A percentile compares a stretch with the other conserved stretches of the same genome.
Conservation (phyloP, 2,329 filamentous ascomycete species). For the Talaromyces amestolkiae region DNA sequence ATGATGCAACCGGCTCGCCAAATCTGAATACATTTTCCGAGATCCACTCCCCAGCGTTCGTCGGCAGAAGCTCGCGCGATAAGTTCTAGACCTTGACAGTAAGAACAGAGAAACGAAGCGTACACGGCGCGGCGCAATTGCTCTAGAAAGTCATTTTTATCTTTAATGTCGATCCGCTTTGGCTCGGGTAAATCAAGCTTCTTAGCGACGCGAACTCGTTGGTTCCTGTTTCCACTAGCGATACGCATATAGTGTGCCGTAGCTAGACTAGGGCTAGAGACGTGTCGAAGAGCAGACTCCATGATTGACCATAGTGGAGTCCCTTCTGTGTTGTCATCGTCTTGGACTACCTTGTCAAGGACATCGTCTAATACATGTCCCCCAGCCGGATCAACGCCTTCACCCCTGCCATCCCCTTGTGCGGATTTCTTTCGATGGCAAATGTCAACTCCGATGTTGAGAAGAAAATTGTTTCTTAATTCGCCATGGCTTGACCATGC, state of each 20-base stretch:
- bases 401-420: conserved; percentile 33
- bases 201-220: conserved; percentile 54
- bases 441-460: conserved; percentile 63
- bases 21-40: conserved; percentile 49
- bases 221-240: conserved; percentile 60
- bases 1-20: conserved; percentile 73
- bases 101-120: conserved; percentile 59
- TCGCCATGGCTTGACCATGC: conserved; percentile 61
- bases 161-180: conserved; percentile 31
- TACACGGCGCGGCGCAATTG: conserved; percentile 62
- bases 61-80: conserved; percentile 59
- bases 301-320: conserved; percentile 66
- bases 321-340: conserved; percentile 64
- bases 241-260: conserved; percentile 62
- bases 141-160: conserved; percentile 52
- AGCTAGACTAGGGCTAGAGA: conserved; percentile 64
- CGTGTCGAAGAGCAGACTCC: conserved; percentile 60
- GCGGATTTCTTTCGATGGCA: conserved; percentile 52
- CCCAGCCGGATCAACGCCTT: conserved; percentile 34
- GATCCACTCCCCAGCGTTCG: conserved; percentile 56
- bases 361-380: conserved; percentile 60
- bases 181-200: conserved; percentile 47
- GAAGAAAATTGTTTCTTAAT: conserved; percentile 59
- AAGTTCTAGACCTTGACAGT: conserved; percentile 64
- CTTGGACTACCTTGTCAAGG: conserved; percentile 69